A percentile compares a stretch with the other conserved stretches of the same genome.
phyloP scores from a whole-genome alignment of 768 basidiomycete genomes.

The Leucocoprinus leucothites region DNA sequence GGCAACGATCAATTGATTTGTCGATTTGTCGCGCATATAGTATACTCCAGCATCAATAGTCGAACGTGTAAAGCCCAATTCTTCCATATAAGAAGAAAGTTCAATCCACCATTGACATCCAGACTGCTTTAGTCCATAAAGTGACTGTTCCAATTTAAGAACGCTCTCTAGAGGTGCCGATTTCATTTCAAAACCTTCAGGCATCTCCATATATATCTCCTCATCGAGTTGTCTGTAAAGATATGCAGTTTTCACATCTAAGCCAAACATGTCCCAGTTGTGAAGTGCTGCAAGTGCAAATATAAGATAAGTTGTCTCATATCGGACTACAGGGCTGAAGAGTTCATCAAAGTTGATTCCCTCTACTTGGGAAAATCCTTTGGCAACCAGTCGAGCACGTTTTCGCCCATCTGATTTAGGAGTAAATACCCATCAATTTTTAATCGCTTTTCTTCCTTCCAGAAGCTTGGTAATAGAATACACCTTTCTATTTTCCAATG shows the following conservation, averaged over 20 bases:
- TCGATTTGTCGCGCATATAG: no score
- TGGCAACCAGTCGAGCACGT: no score
- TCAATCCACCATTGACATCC: constrained; percentile 14
- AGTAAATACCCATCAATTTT: constrained; percentile 19
- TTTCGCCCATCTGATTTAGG: constrained; percentile 18
- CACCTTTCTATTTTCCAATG: constrained; percentile 9
- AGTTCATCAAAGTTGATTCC: constrained; percentile 14
- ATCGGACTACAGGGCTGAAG: constrained; percentile 14
- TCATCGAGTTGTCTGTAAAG: constrained; percentile 27
- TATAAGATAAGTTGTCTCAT: neutral
- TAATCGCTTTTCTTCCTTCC: constrained; percentile 14
- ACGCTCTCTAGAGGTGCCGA: constrained; percentile 20
- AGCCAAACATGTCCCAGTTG: constrained; percentile 31
- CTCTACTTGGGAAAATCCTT: constrained; percentile 17
- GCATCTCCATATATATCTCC: constrained; percentile 37
- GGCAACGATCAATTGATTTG: neutral
- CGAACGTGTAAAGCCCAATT: constrained; percentile 6
- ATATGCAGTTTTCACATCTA: constrained; percentile 39
- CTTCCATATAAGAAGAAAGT: constrained; percentile 4
- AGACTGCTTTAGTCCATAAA: constrained; percentile 19
- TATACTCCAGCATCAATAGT: neutral
- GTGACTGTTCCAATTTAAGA: constrained; percentile 8
- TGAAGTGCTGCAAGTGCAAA: constrained; percentile 25
- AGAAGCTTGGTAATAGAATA: neutral
- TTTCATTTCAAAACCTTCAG: constrained; percentile 26